Evolutionary conservation across 257 asterid species (phyloP).

Genomic region (Rauvolfia tetraphylla): DNA sequence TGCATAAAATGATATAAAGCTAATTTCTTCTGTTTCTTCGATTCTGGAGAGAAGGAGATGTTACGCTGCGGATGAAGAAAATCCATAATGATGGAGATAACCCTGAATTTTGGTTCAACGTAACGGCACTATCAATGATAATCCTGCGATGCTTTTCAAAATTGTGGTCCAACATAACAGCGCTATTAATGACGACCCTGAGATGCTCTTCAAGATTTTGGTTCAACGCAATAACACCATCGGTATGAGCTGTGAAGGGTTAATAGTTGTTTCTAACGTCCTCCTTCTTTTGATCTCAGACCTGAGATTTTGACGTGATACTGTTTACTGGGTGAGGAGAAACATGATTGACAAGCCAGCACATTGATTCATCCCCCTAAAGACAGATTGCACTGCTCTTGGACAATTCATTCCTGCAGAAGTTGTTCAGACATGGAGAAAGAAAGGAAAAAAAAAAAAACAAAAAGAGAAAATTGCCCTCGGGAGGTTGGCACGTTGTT

Average conservation of each 20-base stretch:
- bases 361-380: slow-evolving; percentile 57
- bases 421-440: neutral
- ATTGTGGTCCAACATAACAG: too few species aligned
- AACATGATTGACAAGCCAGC: slow-evolving; percentile 39
- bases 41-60: too few species aligned
- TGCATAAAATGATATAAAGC: too few species aligned
- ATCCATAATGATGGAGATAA: neutral
- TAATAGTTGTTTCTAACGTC: neutral
- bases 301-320: neutral
- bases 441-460: too few species aligned
- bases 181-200: too few species aligned
- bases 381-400: slow-evolving; percentile 3
- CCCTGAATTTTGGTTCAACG: too few species aligned
- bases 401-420: neutral
- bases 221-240: neutral
- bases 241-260: slow-evolving; percentile 23
- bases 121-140: too few species aligned
- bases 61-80: neutral
- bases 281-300: neutral
- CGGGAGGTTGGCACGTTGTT: too few species aligned
- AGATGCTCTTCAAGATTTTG: neutral
- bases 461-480: too few species aligned
- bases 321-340: slow-evolving; percentile 6
- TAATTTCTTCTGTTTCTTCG: too few species aligned
- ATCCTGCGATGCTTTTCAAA: too few species aligned